phyloP scores from a whole-genome alignment of 306 rosid species.

The Cicer cuneatum region DNA sequence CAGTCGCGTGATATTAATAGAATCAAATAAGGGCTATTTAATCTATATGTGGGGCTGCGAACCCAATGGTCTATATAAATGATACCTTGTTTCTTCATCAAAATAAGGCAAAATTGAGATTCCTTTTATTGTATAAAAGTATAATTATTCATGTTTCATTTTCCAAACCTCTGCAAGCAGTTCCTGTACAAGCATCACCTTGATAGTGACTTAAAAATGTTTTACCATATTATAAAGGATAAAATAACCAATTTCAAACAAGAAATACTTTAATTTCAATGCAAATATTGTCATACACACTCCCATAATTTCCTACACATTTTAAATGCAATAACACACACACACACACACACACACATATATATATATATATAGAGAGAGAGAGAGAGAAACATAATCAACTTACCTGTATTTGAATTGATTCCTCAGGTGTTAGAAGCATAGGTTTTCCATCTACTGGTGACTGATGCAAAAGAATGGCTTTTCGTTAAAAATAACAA shows the following conservation, averaged over 20 bases:
- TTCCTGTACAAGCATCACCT: no score
- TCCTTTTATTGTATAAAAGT: constrained; percentile 9
- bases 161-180: no score
- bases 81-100: neutral
- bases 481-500: constrained; percentile 40
- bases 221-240: neutral
- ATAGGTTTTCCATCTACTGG: constrained; percentile 97
- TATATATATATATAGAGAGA: constrained; percentile 10
- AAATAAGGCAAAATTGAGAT: constrained; percentile 1
- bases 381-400: neutral
- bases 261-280: constrained; percentile 33
- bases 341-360: neutral
- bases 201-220: constrained; percentile 6
- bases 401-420: constrained; percentile 91
- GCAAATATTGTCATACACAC: constrained; percentile 15
- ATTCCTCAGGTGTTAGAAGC: constrained; percentile 98
- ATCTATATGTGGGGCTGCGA: neutral
- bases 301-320: constrained; percentile 11
- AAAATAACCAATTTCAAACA: constrained; percentile 26
- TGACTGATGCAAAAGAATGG: constrained; percentile 64
- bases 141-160: neutral
- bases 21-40: neutral
- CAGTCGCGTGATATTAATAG: neutral
- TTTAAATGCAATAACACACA: neutral
- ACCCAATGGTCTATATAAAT: neutral